Conservation (phyloP, 1,139 yeast species). For the Geotrichum carabidarum region DNA sequence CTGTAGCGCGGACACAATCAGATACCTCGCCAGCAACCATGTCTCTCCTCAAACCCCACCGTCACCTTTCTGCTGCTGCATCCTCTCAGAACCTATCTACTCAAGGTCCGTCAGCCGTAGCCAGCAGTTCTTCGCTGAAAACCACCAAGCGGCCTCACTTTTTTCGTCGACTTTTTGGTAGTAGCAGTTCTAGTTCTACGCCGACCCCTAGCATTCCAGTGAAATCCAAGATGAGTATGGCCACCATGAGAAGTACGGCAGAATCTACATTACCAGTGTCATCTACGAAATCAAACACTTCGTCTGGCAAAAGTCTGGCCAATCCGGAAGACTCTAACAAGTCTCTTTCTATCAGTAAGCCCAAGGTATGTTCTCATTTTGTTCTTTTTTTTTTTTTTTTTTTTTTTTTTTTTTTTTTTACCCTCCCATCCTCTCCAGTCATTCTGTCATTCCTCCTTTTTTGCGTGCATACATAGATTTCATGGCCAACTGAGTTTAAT, state of each 20-base stretch:
- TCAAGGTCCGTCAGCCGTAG: not conserved
- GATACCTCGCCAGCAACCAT: not conserved
- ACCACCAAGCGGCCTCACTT: slow-evolving; percentile 18
- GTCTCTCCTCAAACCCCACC: slow-evolving; percentile 10
- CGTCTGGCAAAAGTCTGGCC: not conserved
- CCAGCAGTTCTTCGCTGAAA: slow-evolving; percentile 13
- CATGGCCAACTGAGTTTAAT: no score
- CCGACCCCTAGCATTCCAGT: not conserved
- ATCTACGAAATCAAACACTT: not conserved
- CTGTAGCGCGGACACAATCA: not conserved
- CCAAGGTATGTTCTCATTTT: not conserved
- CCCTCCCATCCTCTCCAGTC: not conserved
- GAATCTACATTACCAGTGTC: not conserved
- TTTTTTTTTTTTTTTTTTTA: not conserved
- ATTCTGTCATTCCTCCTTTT: no score
- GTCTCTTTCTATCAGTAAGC: not conserved
- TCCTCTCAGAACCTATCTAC: not conserved
- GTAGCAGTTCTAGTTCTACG: slow-evolving; percentile 6
- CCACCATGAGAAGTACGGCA: not conserved
- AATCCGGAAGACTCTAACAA: not conserved
- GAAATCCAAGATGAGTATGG: not conserved
- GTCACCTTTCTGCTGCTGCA: slow-evolving; percentile 3
- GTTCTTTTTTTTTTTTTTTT: not conserved
- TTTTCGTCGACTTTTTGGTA: slow-evolving; percentile 19
- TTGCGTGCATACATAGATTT: no score